Evolutionary conservation across 2,329 filamentous ascomycete genomes (phyloP).

Genomic region (Aspergillus versicolor): DNA sequence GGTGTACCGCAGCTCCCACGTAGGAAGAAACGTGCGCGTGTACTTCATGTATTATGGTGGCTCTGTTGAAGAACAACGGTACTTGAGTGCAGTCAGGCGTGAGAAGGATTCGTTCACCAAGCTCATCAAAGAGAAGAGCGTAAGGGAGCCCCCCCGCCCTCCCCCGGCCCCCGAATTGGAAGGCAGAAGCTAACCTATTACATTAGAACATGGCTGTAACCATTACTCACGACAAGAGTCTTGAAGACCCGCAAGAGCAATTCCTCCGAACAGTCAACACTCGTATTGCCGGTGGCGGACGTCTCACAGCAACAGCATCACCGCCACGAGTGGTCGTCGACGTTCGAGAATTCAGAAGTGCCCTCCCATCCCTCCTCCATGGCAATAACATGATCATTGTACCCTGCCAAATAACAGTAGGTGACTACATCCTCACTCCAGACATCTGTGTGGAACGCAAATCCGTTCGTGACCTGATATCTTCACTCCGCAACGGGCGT

Average conservation of each 20-base stretch:
- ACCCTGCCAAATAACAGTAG: conserved; percentile 93
- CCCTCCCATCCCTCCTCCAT: conserved; percentile 85
- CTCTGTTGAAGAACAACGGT: conserved; percentile 93
- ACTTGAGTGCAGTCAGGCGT: conserved; percentile 81
- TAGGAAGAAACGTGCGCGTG: conserved; percentile 81
- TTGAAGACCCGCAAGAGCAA: conserved; percentile 80
- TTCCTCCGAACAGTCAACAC: conserved; percentile 97
- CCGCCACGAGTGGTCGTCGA: conserved; percentile 92
- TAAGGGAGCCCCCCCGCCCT: conserved; percentile 36
- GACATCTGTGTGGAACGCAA: conserved; percentile 93
- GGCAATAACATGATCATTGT: conserved; percentile 84
- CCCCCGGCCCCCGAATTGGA: not conserved
- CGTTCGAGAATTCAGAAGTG: conserved; percentile 92
- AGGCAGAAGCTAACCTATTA: conserved; percentile 13
- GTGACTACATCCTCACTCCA: conserved; percentile 91
- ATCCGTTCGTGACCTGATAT: conserved; percentile 85
- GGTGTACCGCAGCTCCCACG: conserved; percentile 93
- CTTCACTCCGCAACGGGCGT: conserved; percentile 86
- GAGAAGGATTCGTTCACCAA: conserved; percentile 97
- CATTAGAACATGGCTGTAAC: conserved; percentile 77
- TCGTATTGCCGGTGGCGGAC: conserved; percentile 88
- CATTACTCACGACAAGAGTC: conserved; percentile 69
- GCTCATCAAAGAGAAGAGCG: conserved; percentile 86
- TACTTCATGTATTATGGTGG: conserved; percentile 97
- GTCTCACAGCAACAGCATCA: conserved; percentile 76